Evolutionary conservation across 2,329 filamentous ascomycete genomes (phyloP), one percentile per base, ranked within the genome.

Genomic region (Orbilia javanica): DNA sequence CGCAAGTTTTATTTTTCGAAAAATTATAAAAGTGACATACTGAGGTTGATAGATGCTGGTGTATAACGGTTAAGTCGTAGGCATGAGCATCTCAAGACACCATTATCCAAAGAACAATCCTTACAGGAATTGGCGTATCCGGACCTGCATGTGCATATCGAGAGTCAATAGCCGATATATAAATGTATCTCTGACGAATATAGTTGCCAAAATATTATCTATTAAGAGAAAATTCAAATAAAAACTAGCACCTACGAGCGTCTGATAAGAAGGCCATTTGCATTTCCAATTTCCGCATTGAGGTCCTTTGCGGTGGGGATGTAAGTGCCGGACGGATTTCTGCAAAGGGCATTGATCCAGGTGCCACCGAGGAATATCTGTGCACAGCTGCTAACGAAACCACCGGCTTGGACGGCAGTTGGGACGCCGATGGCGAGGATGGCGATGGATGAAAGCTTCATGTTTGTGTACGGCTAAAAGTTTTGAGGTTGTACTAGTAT

Each of bases 361-460:
- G 55, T 60, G 18, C 55, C 55, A 27, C 55, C 55, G 55, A 60
- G 55, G 55, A 60, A 60, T 18, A 60, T 42, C 10, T 27, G 13
- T 42, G 18, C 11, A 34, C 55, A 60, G 20, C 18, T 60, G 55
- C 55, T 60, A 7, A 20, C 11, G 34, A 60, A 60, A 34, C 55
- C 55, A 10, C 55, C 55, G 34, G 55, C 34, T 15, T 60, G 55
- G 5, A 42, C 55, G 0, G 27, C 5, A 20, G 52, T 22, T n/a
- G 34, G 55, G 20, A 60, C n/a, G 10, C n/a, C 34, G 55, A 34
- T 4, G 20, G 34, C 55, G 55, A 60, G 34, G 55, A 60, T 42
- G 31, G 55, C 55, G 55, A 60, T 25, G 55, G 55, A 8, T 1
- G 55, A 60, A 5, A 60, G 7, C 34, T 60, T 60, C 55, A 60